A percentile compares a stretch with the other conserved stretches of the same genome.
Conservation (phyloP, 352 stramenopile genomes). For the Globisporangium iwayamae region DNA sequence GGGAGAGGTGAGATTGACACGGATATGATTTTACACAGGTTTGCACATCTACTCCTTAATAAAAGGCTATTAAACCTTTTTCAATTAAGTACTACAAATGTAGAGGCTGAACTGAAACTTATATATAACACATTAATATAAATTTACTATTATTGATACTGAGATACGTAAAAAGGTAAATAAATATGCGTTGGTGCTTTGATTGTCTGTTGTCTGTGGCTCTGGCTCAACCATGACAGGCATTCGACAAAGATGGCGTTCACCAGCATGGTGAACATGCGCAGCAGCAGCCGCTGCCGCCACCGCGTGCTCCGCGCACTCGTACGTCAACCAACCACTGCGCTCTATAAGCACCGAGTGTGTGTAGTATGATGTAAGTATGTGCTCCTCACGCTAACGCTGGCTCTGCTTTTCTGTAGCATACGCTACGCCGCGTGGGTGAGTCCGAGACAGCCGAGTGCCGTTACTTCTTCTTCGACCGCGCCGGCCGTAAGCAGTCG, state of each 20-base stretch:
- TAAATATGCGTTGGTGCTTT: neutral
- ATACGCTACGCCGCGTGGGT: constrained; percentile 62
- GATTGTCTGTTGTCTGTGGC: neutral
- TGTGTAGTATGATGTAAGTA: neutral
- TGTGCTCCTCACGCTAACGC: neutral
- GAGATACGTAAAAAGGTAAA: neutral
- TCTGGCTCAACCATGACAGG: neutral
- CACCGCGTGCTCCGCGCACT: constrained; percentile 6
- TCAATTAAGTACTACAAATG: neutral
- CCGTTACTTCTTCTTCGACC: constrained; percentile 83
- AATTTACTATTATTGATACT: neutral
- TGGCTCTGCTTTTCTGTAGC: constrained; percentile 25
- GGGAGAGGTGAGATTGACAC: neutral
- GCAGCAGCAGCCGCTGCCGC: neutral
- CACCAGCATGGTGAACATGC: neutral
- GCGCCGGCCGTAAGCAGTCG: constrained; percentile 73
- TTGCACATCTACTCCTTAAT: neutral
- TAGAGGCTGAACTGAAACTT: neutral
- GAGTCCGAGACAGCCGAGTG: constrained; percentile 64
- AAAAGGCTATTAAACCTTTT: neutral
- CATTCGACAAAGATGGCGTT: neutral
- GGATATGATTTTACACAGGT: neutral
- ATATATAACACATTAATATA: neutral
- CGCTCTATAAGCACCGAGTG: neutral
- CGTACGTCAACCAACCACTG: neutral